These are phyloP conservation scores for Pseudogymnoascus sp. DNA, from an alignment of 2,329 filamentous ascomycete genomes.

Conservation along the genomic window DNA sequence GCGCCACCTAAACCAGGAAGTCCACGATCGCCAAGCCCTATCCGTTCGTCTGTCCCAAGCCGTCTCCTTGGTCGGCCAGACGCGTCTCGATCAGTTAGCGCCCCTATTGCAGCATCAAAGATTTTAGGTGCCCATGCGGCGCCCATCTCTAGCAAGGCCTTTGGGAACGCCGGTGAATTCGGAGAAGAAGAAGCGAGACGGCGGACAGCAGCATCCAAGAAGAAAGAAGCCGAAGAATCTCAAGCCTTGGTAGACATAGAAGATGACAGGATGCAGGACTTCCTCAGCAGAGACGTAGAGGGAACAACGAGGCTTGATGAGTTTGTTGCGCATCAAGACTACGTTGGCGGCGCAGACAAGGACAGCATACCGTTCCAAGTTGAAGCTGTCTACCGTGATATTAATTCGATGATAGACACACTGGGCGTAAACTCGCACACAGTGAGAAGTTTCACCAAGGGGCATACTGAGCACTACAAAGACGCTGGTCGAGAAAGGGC, in stretches of 20 bases:
- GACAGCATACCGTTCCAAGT: slow-evolving; percentile 55
- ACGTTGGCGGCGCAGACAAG: slow-evolving; percentile 35
- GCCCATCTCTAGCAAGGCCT: slow-evolving; percentile 26
- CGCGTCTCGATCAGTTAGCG: slow-evolving; percentile 48
- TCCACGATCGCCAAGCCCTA: slow-evolving; percentile 65
- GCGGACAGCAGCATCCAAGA: slow-evolving; percentile 35
- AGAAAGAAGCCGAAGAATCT: slow-evolving; percentile 48
- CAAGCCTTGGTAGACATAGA: slow-evolving; percentile 58
- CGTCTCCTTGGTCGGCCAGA: slow-evolving; percentile 40
- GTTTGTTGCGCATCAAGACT: slow-evolving; percentile 56
- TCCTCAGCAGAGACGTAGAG: slow-evolving; percentile 52
- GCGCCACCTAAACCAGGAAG: slow-evolving; percentile 44
- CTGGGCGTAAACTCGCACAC: slow-evolving; percentile 76
- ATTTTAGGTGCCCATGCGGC: slow-evolving; percentile 40
- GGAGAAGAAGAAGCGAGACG: slow-evolving; percentile 23
- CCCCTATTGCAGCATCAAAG: slow-evolving; percentile 50
- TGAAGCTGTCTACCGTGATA: slow-evolving; percentile 65
- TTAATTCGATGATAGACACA: slow-evolving; percentile 91
- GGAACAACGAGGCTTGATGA: slow-evolving; percentile 56
- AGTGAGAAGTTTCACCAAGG: slow-evolving; percentile 49
- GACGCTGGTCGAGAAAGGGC: slow-evolving; percentile 49
- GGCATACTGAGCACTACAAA: slow-evolving; percentile 50
- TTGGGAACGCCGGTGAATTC: slow-evolving; percentile 19
- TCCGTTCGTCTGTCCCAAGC: slow-evolving; percentile 49
- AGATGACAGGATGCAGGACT: slow-evolving; percentile 56